These are phyloP conservation scores for Aspergillus sp. DNA, from an alignment of 2,329 filamentous ascomycete genomes.

Conservation along the genomic window DNA sequence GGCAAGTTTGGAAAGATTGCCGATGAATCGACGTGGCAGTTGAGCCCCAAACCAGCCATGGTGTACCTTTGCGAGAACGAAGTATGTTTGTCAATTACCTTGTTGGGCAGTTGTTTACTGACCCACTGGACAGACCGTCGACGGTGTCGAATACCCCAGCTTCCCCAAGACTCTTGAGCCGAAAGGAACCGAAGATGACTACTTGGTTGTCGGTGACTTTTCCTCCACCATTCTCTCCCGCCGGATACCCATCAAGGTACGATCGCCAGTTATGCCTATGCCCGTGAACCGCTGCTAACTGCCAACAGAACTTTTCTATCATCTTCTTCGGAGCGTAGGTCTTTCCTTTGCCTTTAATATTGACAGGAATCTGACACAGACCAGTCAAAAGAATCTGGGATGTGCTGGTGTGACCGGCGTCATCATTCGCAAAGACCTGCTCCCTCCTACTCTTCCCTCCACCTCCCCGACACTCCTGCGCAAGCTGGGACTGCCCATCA, in stretches of 20 bases:
- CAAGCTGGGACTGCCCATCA: conserved; percentile 57
- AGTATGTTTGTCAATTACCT: neutral
- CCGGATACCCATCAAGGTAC: conserved; percentile 20
- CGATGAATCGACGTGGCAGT: conserved; percentile 70
- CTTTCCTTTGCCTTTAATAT: neutral
- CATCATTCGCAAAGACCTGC: conserved; percentile 76
- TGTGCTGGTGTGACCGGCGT: conserved; percentile 82
- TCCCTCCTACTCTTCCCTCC: conserved; percentile 65
- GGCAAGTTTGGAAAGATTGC: conserved; percentile 88
- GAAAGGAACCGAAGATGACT: conserved; percentile 56
- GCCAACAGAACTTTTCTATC: conserved; percentile 56
- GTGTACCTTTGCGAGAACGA: conserved; percentile 95
- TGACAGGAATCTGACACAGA: neutral
- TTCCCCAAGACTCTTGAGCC: conserved; percentile 65
- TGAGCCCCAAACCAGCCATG: conserved; percentile 64
- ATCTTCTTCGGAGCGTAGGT: conserved; percentile 67
- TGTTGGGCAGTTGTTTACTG: neutral
- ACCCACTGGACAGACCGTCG: conserved; percentile 38
- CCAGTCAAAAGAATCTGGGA: conserved; percentile 84
- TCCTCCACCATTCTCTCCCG: conserved; percentile 88
- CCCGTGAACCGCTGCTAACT: conserved; percentile 1
- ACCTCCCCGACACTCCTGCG: conserved; percentile 36
- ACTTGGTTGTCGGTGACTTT: conserved; percentile 88
- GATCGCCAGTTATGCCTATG: too few relatives aligned
- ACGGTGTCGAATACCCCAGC: conserved; percentile 82